Base-by-base conservation (phyloP, 129 eudicot species). In the Flaveria trinervia region DNA sequence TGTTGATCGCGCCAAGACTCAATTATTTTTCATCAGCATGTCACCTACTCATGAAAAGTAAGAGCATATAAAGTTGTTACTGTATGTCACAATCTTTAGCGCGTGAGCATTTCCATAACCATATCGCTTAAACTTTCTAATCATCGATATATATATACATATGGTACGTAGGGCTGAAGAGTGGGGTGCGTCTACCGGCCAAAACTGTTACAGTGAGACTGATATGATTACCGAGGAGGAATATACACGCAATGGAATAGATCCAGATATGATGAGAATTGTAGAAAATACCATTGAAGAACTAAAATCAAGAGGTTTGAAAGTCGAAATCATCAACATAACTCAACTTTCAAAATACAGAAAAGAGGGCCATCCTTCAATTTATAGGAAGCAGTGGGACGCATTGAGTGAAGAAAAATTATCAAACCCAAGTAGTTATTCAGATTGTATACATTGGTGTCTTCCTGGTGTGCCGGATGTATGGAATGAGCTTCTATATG, bases 381-480 rank as follows among this genome's bases (percentile, higher is more conserved):
- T 89, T 36, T 83, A 87, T 67, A 85, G 96, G 69, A 87, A 89
- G 79, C 92, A 89, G 73, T 89, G 97, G 97, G 95, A 80, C 11
- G 77, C 92, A 43, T 56, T 89, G 13, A 89, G 77, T 12, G 79
- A 87, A 79, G 86, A 83, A 67, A 91, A 92, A 61, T 1, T 83
- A 25, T 59, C 84, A 30, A 82, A 87, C 9, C 96, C 97, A 0
- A 36, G 41, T 33, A 70, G 81, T 26, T 89, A 85, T 86, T 84
- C 97, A 23, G 97, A 92, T 80, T 92, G 97, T 73, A 81, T 86
- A 73, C 97, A 92, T 77, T 92, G 96, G 96, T 92, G 97, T 70
- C 92, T 92, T 74, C 97, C 97, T 13, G 97, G 97, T 56, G 92
- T 92, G 18, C 92, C 97, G 20, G 97, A 92, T 80, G 88, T 81